Percentiles rank a stretch among this genome's conserved stretches.
Conservation (phyloP, 2,329 filamentous ascomycete species). For the Hypoxylon sp. region DNA sequence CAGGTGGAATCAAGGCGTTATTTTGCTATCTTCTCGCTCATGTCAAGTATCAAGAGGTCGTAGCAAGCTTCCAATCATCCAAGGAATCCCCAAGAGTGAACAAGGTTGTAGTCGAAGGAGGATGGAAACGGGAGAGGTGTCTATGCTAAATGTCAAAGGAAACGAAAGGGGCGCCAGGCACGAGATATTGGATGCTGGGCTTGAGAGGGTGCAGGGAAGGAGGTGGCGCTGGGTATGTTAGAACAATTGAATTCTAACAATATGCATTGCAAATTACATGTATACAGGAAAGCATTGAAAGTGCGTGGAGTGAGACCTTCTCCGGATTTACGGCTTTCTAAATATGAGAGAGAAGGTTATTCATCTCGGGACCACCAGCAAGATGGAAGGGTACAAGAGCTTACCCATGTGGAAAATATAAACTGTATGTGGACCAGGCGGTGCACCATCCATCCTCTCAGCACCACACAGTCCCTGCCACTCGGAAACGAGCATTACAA, state of each 20-base stretch:
- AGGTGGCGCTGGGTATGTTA: conserved; percentile 17
- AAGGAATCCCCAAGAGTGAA: conserved; percentile 10
- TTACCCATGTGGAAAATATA: conserved; percentile 37
- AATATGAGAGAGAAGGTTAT: conserved; percentile 45
- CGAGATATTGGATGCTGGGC: conserved; percentile 17
- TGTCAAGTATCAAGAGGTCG: conserved; percentile 15
- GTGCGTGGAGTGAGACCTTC: conserved; percentile 33
- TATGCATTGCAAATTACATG: conserved; percentile 26
- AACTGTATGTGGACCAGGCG: conserved; percentile 37
- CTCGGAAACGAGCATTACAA: conserved; percentile 43
- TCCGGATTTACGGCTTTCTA: conserved; percentile 44
- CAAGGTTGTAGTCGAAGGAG: conserved; percentile 3
- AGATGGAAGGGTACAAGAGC: conserved; percentile 37
- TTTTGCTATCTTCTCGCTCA: conserved; percentile 27
- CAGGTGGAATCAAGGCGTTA: conserved; percentile 11
- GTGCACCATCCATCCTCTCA: conserved; percentile 43
- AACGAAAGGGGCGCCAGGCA: conserved; percentile 18
- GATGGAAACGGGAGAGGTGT: conserved; percentile 16
- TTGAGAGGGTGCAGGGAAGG: conserved; percentile 10
- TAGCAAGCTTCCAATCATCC: conserved; percentile 4
- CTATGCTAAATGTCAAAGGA: conserved; percentile 26
- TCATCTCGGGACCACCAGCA: conserved; percentile 42
- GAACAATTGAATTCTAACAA: conserved; percentile 27
- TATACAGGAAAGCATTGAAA: conserved; percentile 36
- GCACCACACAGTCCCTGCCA: conserved; percentile 44